Base-by-base conservation (phyloP, 2,329 filamentous ascomycete genomes). In the Ciborinia camelliae region DNA sequence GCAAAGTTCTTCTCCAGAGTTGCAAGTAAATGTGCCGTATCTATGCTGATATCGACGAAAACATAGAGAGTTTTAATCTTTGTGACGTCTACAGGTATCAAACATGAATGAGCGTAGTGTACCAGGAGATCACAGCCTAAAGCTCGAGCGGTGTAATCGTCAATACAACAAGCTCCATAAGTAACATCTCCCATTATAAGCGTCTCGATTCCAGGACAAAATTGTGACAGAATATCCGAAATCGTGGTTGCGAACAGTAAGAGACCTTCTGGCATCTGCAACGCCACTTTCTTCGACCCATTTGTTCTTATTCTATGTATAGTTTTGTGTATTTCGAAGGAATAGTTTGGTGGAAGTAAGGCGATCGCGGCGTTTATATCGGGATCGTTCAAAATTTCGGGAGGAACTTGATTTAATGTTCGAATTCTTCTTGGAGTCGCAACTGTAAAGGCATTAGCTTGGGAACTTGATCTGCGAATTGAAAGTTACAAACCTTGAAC, bases 101-200 rank as follows among this genome's bases (percentile, higher is more conserved):
- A 82, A 73, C 95, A 99, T 75, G 91, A 96, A 79, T 99, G 95
- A 1, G 95, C 95, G 75, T 99, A 99, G 79, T 99, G 95, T 1
- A 99, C 91, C 12, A 99, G 82, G 8, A 99, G 81, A 72, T 99
- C 95, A 76, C 95, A 99, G 1, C 92, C 95, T 28, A 99, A 84
- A 0, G 96, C 95, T 52, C 94, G 84, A 1, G 95, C 96, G 0
- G 95, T 99, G 79, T 96, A 99, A 79, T 99, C 95, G 76, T 99
- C 95, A 72, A 99, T 97, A 75, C 95, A 99, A 81, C 95, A 99
- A 28, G 95, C 95, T 68, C 95, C 95, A 76, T 99, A 99, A 0
- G 95, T 99, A 51, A 99, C 95, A 76, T 99, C 95, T 67, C 95
- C 95, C 95, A 99, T 99, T 76, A 99, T 99, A 62, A 98, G 82